These are phyloP conservation scores for Alternaria arbusti DNA, from an alignment of 2,329 filamentous ascomycete species.

Conservation along the genomic window DNA sequence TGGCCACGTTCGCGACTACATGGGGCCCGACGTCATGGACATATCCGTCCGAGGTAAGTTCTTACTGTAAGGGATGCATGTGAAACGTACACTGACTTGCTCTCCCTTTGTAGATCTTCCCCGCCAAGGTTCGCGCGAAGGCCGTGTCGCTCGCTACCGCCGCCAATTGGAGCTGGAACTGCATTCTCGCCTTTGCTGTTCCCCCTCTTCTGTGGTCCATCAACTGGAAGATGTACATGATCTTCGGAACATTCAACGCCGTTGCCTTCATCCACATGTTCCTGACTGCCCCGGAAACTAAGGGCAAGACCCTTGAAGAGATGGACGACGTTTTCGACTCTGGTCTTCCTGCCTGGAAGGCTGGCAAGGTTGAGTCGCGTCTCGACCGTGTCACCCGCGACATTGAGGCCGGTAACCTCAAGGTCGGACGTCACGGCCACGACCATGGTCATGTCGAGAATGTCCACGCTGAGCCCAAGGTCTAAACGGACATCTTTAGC, in stretches of 20 bases:
- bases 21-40: slow-evolving; percentile 49
- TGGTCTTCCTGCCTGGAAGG: slow-evolving; percentile 46
- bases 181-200: slow-evolving; percentile 50
- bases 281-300: slow-evolving; percentile 49
- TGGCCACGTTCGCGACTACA: slow-evolving; percentile 53
- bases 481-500: background rate
- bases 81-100: background rate
- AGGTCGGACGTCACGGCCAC: slow-evolving; percentile 22
- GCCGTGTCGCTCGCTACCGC: slow-evolving; percentile 50
- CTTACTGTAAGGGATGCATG: background rate
- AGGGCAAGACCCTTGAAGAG: slow-evolving; percentile 50
- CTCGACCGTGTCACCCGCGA: slow-evolving; percentile 45
- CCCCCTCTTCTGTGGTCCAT: slow-evolving; percentile 50
- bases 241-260: slow-evolving; percentile 50
- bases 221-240: slow-evolving; percentile 53
- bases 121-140: slow-evolving; percentile 50
- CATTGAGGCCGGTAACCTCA: slow-evolving; percentile 47
- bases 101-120: slow-evolving; percentile 39
- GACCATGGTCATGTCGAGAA: slow-evolving; percentile 14
- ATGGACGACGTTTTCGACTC: slow-evolving; percentile 51
- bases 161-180: slow-evolving; percentile 50
- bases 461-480: slow-evolving; percentile 27
- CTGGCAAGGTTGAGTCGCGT: slow-evolving; percentile 34
- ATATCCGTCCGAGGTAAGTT: slow-evolving; percentile 40
- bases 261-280: slow-evolving; percentile 50